These are phyloP conservation scores for Lasiosphaeria ovina DNA, from an alignment of 495 filamentous ascomycete species.

Conservation along the genomic window DNA sequence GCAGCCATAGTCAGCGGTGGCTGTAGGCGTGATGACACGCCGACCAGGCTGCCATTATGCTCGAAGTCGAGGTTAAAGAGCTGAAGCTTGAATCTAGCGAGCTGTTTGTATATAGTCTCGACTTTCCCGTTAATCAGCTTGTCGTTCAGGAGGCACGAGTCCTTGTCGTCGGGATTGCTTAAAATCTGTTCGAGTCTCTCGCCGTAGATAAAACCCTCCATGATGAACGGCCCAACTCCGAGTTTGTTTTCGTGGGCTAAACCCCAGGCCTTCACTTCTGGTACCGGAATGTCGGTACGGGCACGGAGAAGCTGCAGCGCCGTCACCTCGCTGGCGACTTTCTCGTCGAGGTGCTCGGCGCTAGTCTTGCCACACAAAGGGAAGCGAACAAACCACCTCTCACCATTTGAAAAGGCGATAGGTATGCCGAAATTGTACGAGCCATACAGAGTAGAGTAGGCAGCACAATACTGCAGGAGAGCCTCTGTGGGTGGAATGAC, in stretches of 20 bases:
- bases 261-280: background rate
- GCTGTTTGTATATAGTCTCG: background rate
- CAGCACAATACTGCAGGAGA: background rate
- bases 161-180: background rate
- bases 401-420: background rate
- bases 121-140: background rate
- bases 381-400: background rate
- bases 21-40: background rate
- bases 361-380: background rate
- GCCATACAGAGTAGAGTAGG: background rate
- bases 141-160: background rate
- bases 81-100: slow-evolving; percentile 3
- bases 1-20: slow-evolving; percentile 1
- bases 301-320: background rate
- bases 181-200: background rate
- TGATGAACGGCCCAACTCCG: background rate
- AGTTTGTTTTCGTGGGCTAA: background rate
- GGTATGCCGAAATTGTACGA: background rate
- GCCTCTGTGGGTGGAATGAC: background rate
- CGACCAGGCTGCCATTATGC: background rate
- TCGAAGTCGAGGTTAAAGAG: slow-evolving; percentile 1
- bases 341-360: background rate
- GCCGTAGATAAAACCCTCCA: background rate
- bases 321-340: background rate
- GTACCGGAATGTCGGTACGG: background rate